phyloP scores from a whole-genome alignment of 257 asterid genomes.

The Capsicum pubescens region DNA sequence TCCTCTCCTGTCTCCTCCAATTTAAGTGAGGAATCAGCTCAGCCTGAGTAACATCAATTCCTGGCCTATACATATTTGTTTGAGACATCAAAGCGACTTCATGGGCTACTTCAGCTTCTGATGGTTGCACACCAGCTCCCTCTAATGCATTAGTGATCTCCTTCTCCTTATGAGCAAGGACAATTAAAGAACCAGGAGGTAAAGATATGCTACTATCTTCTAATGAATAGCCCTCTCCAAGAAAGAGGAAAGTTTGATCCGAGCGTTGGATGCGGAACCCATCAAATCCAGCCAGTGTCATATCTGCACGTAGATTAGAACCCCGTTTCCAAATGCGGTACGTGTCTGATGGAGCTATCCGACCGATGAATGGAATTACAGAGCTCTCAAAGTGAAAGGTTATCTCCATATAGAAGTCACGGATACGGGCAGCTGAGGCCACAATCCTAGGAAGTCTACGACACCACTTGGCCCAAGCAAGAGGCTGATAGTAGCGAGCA shows the following conservation, averaged over 20 bases:
- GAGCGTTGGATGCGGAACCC: constrained; percentile 87
- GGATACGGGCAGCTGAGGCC: constrained; percentile 82
- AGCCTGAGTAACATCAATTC: constrained; percentile 98
- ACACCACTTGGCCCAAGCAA: constrained; percentile 99
- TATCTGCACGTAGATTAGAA: constrained; percentile 86
- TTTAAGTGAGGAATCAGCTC: constrained; percentile 88
- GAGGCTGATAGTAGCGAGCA: constrained; percentile 91
- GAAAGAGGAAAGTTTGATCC: constrained; percentile 85
- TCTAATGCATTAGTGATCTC: constrained; percentile 94
- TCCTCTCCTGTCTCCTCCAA: constrained; percentile 97
- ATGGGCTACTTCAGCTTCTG: constrained; percentile 95
- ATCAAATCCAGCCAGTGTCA: constrained; percentile 96
- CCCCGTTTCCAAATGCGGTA: constrained; percentile 94
- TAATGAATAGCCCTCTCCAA: constrained; percentile 85
- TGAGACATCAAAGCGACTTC: constrained; percentile 99
- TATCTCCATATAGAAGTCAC: constrained; percentile 97
- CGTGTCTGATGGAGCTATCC: constrained; percentile 95
- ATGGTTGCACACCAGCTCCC: constrained; percentile 91
- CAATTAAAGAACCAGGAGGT: constrained; percentile 81
- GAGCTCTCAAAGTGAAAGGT: constrained; percentile 92
- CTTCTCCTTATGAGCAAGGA: constrained; percentile 83
- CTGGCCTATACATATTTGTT: constrained; percentile 98
- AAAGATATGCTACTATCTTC: constrained; percentile 74
- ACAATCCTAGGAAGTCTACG: constrained; percentile 96
- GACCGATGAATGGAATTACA: constrained; percentile 83